Evolutionary conservation across 2,329 filamentous ascomycete genomes (phyloP), one percentile per base, ranked within the genome.

Genomic region (Cercospora sojina): DNA sequence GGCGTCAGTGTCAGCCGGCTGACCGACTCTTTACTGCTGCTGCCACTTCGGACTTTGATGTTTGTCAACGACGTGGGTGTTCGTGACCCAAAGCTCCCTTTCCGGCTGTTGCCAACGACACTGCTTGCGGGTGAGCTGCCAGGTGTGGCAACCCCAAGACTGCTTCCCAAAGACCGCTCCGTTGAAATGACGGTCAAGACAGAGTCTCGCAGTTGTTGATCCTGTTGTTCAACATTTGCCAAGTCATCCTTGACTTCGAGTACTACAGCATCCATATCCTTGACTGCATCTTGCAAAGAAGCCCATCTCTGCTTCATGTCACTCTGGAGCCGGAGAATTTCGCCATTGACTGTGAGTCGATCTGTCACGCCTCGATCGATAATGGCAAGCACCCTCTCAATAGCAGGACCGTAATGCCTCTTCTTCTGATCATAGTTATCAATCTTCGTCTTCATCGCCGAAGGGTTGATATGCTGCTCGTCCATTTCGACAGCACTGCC

Each of bases 361-460:
- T 98, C 93, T 76, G 91, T 91, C 74, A 98, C 90, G n/a, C 95
- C 95, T 76, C 92, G 94, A 73, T 97, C 92, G 59, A 98, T 97
- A 76, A 98, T 96, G 43, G 90, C 89, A 18, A 98, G 81, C 7
- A 99, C 92, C 49, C 93, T 87, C 76, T 95, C 92, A 76, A 99
- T 96, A 1, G 95, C 94, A 9, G 93, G 92, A 1, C 93, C 91
- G 75, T 98, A 99, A 77, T 98, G 94, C 66, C 88, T 88, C 79
- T 94, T 96, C 83, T 98, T 99, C 51, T 91, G 92, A 77, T 97
- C 93, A 77, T 97, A 99, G 73, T 86, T 96, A 78, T 97, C 93
- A 49, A 96, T 88, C 78, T 93, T 94, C 80, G 95, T 96, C 67
- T 84, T 83, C 80, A 95, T 85, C 1, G 84, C 83, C 5, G 88